These are phyloP conservation scores for Raphanus hybrid DNA, from an alignment of 441 rosid species.

Conservation along the genomic window DNA sequence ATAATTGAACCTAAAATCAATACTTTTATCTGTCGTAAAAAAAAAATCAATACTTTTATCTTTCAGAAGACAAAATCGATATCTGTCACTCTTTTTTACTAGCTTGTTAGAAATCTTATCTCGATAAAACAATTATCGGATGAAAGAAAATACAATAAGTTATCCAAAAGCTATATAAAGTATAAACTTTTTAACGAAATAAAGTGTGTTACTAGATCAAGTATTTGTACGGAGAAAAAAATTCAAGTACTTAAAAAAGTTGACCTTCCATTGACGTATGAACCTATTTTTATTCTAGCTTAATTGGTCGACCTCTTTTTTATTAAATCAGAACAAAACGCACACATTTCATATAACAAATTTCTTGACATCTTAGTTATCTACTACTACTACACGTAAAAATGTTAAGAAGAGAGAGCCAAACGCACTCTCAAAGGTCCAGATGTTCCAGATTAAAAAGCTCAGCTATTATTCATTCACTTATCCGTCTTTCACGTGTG, in stretches of 20 bases:
- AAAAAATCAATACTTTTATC: too few relatives aligned
- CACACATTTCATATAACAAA: slow-evolving; percentile 7
- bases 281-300: slow-evolving; percentile 24
- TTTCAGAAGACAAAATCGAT: slow-evolving; percentile 11
- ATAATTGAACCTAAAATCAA: too few relatives aligned
- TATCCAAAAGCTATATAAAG: slow-evolving; percentile 19
- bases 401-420: slow-evolving; percentile 26
- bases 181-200: background rate
- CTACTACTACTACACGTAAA: background rate
- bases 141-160: background rate
- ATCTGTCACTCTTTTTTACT: background rate
- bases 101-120: slow-evolving; percentile 10
- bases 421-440: slow-evolving; percentile 36
- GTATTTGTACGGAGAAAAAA: slow-evolving; percentile 31
- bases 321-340: slow-evolving; percentile 26
- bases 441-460: slow-evolving; percentile 20
- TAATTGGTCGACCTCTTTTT: background rate
- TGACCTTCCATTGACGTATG: slow-evolving; percentile 31
- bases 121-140: background rate
- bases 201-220: background rate
- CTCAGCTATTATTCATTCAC: slow-evolving; percentile 21
- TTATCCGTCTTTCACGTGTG: slow-evolving; percentile 42
- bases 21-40: too few relatives aligned
- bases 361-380: slow-evolving; percentile 8
- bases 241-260: slow-evolving; percentile 28